These are phyloP conservation scores for Toxoplasma gondii DNA, from an alignment of 169 alveolate species.

Conservation along the genomic window DNA sequence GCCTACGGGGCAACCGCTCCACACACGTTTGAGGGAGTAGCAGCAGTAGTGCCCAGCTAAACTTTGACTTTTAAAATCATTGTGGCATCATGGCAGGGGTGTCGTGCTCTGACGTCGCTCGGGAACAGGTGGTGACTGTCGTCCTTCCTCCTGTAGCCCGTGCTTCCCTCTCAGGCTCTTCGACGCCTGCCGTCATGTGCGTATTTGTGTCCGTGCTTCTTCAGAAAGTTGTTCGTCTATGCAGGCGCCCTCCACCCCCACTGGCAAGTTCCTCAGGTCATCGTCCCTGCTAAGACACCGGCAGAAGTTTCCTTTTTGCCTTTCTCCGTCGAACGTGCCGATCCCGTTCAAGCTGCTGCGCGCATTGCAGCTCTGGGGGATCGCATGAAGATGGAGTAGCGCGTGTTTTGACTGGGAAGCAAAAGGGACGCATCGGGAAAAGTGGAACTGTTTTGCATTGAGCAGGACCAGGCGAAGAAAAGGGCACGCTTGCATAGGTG, in stretches of 20 bases:
- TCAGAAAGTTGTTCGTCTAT: constrained; percentile 82
- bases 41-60: too few species aligned
- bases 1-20: too few species aligned
- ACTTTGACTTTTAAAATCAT: too few species aligned
- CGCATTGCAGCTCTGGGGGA: constrained; percentile 24
- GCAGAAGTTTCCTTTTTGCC: constrained; percentile 17
- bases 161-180: too few species aligned
- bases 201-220: not conserved
- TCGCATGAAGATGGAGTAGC: not conserved
- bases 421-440: too few species aligned
- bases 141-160: not conserved
- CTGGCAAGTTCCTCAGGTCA: constrained; percentile 90
- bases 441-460: too few species aligned
- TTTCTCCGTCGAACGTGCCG: constrained; percentile 16
- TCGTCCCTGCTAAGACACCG: constrained; percentile 53
- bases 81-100: too few species aligned
- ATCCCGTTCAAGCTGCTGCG: not conserved
- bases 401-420: not conserved
- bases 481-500: too few species aligned
- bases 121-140: too few species aligned
- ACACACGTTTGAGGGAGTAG: too few species aligned
- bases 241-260: constrained; percentile 91
- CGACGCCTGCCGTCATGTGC: not conserved
- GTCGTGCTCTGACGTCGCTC: too few species aligned
- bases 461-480: too few species aligned